Percentiles rank a stretch among this genome's conserved stretches.
These are phyloP conservation scores for Domatiomyces globalis DNA, from an alignment of 2,329 filamentous ascomycete species.

Conservation along the genomic window DNA sequence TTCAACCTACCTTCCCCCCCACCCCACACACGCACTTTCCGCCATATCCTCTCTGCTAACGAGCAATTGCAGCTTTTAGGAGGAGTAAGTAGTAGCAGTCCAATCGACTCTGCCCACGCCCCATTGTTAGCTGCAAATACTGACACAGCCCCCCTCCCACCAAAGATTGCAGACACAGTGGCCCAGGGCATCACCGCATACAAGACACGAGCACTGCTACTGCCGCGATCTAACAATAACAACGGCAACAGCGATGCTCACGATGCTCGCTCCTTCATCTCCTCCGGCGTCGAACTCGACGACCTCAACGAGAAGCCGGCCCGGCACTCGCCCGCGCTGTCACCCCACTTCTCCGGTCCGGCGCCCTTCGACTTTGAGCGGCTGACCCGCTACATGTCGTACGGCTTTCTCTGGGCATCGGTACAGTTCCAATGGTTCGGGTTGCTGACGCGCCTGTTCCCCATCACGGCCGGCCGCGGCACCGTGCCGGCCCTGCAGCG, in stretches of 20 bases:
- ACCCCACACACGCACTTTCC: background rate
- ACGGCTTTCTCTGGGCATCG: constrained; percentile 91
- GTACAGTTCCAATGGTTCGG: constrained; percentile 93
- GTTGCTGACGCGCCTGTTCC: constrained; percentile 68
- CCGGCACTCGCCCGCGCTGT: constrained; percentile 51
- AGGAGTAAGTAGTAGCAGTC: constrained; percentile 32
- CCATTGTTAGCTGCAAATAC: no score
- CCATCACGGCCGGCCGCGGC: constrained; percentile 62
- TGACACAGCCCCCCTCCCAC: no score
- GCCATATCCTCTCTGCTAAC: background rate
- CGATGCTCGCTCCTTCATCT: constrained; percentile 42
- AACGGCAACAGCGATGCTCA: background rate
- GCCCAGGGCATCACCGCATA: constrained; percentile 85
- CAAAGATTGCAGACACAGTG: constrained; percentile 72
- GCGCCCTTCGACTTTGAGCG: constrained; percentile 93
- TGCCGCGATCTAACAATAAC: constrained; percentile 19
- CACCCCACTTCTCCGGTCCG: constrained; percentile 48
- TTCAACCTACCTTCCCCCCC: background rate
- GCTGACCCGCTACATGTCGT: constrained; percentile 88
- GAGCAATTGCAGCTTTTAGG: constrained; percentile 51
- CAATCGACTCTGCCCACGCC: background rate
- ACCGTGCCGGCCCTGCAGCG: constrained; percentile 73
- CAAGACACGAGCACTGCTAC: constrained; percentile 43
- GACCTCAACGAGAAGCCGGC: constrained; percentile 71
- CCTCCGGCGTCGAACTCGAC: constrained; percentile 65